phyloP scores from a whole-genome alignment of 2,329 filamentous ascomycete species.

The Cadophora sp. region DNA sequence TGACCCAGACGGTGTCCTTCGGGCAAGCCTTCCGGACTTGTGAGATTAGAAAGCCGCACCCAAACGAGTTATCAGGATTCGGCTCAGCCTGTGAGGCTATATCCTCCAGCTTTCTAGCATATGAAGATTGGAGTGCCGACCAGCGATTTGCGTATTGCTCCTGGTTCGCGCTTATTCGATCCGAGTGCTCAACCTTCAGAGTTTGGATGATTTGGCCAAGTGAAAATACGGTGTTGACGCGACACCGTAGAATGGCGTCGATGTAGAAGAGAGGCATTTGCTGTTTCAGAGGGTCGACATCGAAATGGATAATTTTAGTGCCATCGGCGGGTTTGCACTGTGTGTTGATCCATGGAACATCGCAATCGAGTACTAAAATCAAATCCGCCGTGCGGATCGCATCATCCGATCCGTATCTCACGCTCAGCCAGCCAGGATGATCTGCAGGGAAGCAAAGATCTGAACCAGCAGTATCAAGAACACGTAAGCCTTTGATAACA shows the following conservation, averaged over 20 bases:
- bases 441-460: conserved; percentile 83
- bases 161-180: conserved; percentile 47
- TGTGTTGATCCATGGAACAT: conserved; percentile 93
- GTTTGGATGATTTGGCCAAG: conserved; percentile 73
- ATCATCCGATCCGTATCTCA: conserved; percentile 77
- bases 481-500: conserved; percentile 70
- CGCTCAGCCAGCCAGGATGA: conserved; percentile 71
- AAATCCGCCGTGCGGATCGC: conserved; percentile 79
- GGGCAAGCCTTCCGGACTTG: conserved; percentile 59
- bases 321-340: conserved; percentile 62
- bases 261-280: conserved; percentile 76
- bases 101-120: conserved; percentile 62
- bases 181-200: conserved; percentile 55
- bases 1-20: conserved; percentile 74
- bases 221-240: conserved; percentile 68
- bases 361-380: conserved; percentile 82
- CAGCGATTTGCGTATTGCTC: conserved; percentile 52
- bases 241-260: conserved; percentile 67
- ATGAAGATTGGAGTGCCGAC: conserved; percentile 60
- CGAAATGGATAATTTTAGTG: conserved; percentile 67
- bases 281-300: conserved; percentile 71
- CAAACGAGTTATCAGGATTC: conserved; percentile 60
- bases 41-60: conserved; percentile 57
- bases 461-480: conserved; percentile 78
- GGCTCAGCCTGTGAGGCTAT: conserved; percentile 66